Percentiles rank a stretch among this genome's conserved stretches.
These are phyloP conservation scores for Gymnopilus dilepis DNA, from an alignment of 768 basidiomycete genomes.

Conservation along the genomic window DNA sequence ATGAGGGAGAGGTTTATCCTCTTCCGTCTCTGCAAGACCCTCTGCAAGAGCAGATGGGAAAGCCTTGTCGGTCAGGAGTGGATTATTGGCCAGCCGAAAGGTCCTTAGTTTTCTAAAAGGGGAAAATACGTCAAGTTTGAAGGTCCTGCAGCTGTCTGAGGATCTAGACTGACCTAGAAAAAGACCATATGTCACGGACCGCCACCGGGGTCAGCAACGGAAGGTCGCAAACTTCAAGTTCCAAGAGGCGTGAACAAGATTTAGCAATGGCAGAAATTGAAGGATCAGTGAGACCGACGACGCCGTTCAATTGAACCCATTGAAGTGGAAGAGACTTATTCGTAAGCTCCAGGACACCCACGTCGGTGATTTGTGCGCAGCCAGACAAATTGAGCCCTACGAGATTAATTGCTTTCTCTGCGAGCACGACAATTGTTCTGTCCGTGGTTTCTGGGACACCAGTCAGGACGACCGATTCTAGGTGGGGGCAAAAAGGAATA, in stretches of 20 bases:
- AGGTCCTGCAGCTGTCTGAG: neutral
- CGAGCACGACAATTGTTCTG: slow-evolving; percentile 67
- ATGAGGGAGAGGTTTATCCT: slow-evolving; percentile 60
- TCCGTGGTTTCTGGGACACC: slow-evolving; percentile 74
- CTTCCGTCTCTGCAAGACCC: slow-evolving; percentile 23
- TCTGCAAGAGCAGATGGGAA: slow-evolving; percentile 62
- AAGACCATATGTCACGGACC: slow-evolving; percentile 82
- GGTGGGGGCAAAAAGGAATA: slow-evolving; percentile 62
- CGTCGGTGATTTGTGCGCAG: slow-evolving; percentile 78
- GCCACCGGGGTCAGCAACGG: slow-evolving; percentile 70
- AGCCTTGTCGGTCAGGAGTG: slow-evolving; percentile 75
- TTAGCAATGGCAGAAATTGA: slow-evolving; percentile 74
- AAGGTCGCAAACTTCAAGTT: slow-evolving; percentile 80
- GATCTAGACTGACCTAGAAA: slow-evolving; percentile 54
- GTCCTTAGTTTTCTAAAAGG: slow-evolving; percentile 66
- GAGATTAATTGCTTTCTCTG: slow-evolving; percentile 65
- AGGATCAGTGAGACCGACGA: slow-evolving; percentile 63
- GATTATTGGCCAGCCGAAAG: slow-evolving; percentile 79
- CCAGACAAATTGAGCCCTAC: slow-evolving; percentile 78
- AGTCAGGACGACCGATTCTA: slow-evolving; percentile 72
- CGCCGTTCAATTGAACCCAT: slow-evolving; percentile 75
- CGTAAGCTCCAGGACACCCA: slow-evolving; percentile 76
- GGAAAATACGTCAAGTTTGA: neutral
- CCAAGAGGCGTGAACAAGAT: slow-evolving; percentile 76
- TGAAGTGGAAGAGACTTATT: slow-evolving; percentile 70